phyloP scores from a whole-genome alignment of 2,329 filamentous ascomycete genomes.

The Fusarium sp. region DNA sequence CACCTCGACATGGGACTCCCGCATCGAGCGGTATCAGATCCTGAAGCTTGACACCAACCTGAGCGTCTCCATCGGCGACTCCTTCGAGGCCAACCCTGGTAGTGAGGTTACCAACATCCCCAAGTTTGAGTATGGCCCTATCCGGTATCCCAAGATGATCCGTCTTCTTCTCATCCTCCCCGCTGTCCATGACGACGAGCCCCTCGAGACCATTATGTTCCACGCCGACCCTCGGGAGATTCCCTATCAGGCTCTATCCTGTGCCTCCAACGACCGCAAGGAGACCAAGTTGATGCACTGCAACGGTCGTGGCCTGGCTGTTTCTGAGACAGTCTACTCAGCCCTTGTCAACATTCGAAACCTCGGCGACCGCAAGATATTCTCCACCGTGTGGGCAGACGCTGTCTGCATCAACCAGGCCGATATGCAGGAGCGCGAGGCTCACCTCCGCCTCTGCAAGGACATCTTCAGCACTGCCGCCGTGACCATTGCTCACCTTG shows the following conservation, averaged over 20 bases:
- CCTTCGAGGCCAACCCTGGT: constrained; percentile 15
- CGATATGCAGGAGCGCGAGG: constrained; percentile 12
- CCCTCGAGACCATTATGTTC: constrained; percentile 22
- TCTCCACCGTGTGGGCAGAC: constrained; percentile 16
- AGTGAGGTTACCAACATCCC: constrained; percentile 18
- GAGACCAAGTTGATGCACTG: constrained; percentile 22
- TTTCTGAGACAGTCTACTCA: constrained; percentile 15
- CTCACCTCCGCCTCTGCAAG: constrained; percentile 19
- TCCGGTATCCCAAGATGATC: constrained; percentile 19
- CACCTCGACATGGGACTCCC: constrained; percentile 18
- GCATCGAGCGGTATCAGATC: constrained; percentile 14
- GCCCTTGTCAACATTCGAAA: constrained; percentile 19
- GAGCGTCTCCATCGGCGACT: constrained; percentile 16
- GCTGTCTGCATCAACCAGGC: constrained; percentile 17
- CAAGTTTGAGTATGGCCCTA: constrained; percentile 18
- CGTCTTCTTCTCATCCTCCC: constrained; percentile 18
- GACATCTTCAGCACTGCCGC: constrained; percentile 16
- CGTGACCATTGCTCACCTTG: constrained; percentile 18
- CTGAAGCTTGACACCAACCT: constrained; percentile 19
- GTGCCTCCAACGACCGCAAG: constrained; percentile 19
- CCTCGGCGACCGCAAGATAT: constrained; percentile 21
- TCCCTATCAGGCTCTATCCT: constrained; percentile 14
- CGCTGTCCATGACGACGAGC: constrained; percentile 10
- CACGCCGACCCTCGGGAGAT: constrained; percentile 17
- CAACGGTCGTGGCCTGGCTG: constrained; percentile 12